Evolutionary conservation across 2,329 filamentous ascomycete genomes (phyloP).

Genomic region (Epichloe festucae): DNA sequence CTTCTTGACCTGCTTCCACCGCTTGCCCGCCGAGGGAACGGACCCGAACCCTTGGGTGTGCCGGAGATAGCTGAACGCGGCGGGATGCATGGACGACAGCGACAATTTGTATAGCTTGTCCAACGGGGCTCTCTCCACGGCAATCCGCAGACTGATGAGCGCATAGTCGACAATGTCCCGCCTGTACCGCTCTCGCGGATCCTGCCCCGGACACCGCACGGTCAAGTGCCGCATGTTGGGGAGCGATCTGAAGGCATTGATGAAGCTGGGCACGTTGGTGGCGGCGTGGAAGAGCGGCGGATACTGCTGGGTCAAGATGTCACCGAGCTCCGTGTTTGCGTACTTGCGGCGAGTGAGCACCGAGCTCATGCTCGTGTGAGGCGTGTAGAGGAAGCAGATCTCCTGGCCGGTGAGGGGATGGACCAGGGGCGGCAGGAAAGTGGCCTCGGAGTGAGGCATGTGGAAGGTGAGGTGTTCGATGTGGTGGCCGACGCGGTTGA

Average conservation of each 20-base stretch:
- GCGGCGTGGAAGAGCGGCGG: slow-evolving; percentile 81
- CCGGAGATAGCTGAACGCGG: slow-evolving; percentile 64
- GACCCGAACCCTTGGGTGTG: slow-evolving; percentile 62
- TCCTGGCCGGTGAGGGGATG: slow-evolving; percentile 66
- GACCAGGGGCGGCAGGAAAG: slow-evolving; percentile 73
- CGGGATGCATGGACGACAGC: slow-evolving; percentile 60
- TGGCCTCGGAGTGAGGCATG: slow-evolving; percentile 63
- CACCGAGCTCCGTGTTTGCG: slow-evolving; percentile 63
- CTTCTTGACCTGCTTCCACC: slow-evolving; percentile 67
- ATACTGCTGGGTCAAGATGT: slow-evolving; percentile 75
- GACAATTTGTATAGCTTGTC: slow-evolving; percentile 55
- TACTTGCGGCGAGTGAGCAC: slow-evolving; percentile 60
- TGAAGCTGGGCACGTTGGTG: slow-evolving; percentile 76
- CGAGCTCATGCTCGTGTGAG: slow-evolving; percentile 53
- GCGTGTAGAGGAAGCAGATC: slow-evolving; percentile 69
- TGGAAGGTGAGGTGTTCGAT: slow-evolving; percentile 67
- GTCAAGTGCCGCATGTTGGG: slow-evolving; percentile 60
- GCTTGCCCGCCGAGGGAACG: slow-evolving; percentile 54
- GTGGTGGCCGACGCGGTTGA: slow-evolving; percentile 66
- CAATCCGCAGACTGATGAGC: slow-evolving; percentile 73
- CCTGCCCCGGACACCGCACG: slow-evolving; percentile 63
- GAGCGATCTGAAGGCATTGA: slow-evolving; percentile 57
- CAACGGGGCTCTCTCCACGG: slow-evolving; percentile 61
- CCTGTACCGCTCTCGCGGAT: slow-evolving; percentile 55
- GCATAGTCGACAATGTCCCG: slow-evolving; percentile 77